phyloP scores from a whole-genome alignment of 2,329 filamentous ascomycete species.

The Fusarium setosum region DNA sequence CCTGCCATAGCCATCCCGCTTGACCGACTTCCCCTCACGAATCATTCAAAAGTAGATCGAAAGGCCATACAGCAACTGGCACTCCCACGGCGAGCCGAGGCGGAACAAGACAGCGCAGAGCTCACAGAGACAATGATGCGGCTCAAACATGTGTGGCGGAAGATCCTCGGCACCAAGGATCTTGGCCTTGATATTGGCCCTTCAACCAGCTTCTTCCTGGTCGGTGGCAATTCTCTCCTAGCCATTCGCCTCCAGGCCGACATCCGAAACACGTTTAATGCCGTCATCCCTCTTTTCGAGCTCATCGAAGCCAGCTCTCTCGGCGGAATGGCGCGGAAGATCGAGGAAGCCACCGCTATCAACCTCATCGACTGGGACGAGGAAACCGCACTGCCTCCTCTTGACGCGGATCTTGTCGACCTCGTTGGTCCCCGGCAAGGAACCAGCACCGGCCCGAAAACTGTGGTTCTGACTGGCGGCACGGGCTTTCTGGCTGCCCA shows the following conservation, averaged over 20 bases:
- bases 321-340: background rate
- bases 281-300: background rate
- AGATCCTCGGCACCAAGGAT: background rate
- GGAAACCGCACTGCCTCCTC: background rate
- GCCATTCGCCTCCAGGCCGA: background rate
- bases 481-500: too few species aligned
- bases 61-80: too few species aligned
- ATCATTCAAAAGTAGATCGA: background rate
- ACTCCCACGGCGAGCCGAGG: too few species aligned
- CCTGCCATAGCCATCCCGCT: background rate
- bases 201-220: conserved; percentile 2
- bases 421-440: too few species aligned
- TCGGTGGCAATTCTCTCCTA: conserved; percentile 9
- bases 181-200: background rate
- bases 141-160: background rate
- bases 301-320: background rate
- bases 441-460: too few species aligned
- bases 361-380: background rate
- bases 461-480: too few species aligned
- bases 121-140: background rate
- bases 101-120: too few species aligned
- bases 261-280: background rate
- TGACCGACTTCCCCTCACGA: background rate
- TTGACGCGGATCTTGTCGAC: too few species aligned
- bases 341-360: background rate